Evolutionary conservation across 2,329 filamentous ascomycete species (phyloP).

Genomic region (Chaetothyriales sp.): DNA sequence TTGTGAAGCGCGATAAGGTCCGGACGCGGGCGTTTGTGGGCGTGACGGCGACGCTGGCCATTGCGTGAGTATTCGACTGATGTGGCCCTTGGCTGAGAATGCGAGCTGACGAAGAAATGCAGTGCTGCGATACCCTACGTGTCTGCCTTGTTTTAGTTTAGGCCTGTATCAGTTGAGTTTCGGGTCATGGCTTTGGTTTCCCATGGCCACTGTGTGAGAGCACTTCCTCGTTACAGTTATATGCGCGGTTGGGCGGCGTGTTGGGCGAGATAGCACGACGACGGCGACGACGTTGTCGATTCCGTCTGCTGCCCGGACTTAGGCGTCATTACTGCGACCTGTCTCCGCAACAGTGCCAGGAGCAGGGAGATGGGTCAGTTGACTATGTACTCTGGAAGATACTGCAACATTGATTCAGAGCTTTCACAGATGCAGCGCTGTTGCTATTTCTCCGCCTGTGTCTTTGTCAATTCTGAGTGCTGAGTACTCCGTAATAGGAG

Average conservation of each 20-base stretch:
- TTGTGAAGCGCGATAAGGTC: conserved; percentile 73
- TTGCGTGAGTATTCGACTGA: conserved; percentile 57
- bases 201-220: background rate
- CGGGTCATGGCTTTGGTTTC: background rate
- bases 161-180: background rate
- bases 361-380: background rate
- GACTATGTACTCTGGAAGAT: background rate
- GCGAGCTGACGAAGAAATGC: background rate
- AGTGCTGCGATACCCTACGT: conserved; percentile 15
- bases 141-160: background rate
- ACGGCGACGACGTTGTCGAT: background rate
- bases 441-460: background rate
- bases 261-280: background rate
- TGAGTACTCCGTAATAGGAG: background rate
- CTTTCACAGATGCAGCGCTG: background rate
- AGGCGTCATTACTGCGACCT: background rate
- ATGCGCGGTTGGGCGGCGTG: background rate
- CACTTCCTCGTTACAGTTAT: background rate
- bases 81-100: background rate
- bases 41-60: conserved; percentile 69
- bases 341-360: background rate
- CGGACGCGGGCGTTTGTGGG: conserved; percentile 75
- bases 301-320: background rate
- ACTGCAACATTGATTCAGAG: background rate
- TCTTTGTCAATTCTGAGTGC: background rate